A percentile compares a stretch with the other conserved stretches of the same genome.
Conservation (phyloP, 805 yeast species). For the Wickerhamiella slavikovae region DNA sequence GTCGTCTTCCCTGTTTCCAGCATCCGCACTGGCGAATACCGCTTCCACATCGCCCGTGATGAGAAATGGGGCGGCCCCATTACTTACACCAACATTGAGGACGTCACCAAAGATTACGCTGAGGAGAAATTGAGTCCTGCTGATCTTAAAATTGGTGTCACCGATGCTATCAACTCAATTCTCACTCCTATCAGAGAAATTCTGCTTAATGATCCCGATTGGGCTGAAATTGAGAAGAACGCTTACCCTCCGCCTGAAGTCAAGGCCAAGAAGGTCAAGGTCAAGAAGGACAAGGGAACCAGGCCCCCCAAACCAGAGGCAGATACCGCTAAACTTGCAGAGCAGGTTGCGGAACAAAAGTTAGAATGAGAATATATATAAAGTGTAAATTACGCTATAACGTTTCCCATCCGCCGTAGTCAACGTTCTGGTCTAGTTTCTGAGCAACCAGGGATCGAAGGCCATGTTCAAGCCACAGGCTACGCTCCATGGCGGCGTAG, state of each 20-base stretch:
- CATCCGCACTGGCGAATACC: conserved; percentile 36
- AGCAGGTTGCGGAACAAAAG: conserved; percentile 7
- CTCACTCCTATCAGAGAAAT: conserved; percentile 71
- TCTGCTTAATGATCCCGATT: conserved; percentile 39
- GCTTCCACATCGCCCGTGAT: conserved; percentile 68
- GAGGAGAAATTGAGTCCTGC: conserved; percentile 69
- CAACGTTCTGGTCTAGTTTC: conserved; percentile 55
- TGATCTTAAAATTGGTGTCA: conserved; percentile 81
- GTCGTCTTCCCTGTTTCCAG: conserved; percentile 76
- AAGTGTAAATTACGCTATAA: conserved; percentile 19
- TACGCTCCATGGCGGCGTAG: conserved; percentile 44
- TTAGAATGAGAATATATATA: background rate
- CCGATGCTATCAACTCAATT: conserved; percentile 61
- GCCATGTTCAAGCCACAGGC: conserved; percentile 62
- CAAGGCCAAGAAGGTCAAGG: conserved; percentile 42
- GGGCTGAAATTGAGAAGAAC: conserved; percentile 47
- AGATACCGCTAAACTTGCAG: too few species aligned
- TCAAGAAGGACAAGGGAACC: conserved; percentile 61
- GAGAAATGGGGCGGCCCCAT: conserved; percentile 95
- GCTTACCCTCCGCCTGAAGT: conserved; percentile 69
- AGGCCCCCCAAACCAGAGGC: too few species aligned
- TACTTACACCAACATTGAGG: conserved; percentile 43
- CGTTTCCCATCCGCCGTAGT: conserved; percentile 93
- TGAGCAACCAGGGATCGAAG: conserved; percentile 60
- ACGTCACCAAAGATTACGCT: conserved; percentile 51